Base-by-base conservation (phyloP, 2,329 filamentous ascomycete species). In the Penicillium janthinellum region DNA sequence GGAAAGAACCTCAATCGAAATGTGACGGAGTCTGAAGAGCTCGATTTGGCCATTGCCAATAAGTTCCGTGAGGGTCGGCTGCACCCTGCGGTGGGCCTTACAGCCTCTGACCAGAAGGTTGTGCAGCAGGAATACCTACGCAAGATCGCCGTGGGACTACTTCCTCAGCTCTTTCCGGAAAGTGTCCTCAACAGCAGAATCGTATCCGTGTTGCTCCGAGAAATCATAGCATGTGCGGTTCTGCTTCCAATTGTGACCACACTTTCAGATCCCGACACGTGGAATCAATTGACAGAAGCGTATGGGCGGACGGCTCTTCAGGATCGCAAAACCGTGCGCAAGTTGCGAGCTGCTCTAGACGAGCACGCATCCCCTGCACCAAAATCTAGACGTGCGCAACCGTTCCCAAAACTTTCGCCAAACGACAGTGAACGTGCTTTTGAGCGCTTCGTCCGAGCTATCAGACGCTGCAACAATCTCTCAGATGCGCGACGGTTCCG, bases 241-340 rank as follows among this genome's bases (percentile, higher is more conserved):
- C 80, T 99, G 39, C 88, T 87, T 44, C 95, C 95, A 0, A 80
- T 96, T 22, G 83, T 97, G 72, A 87, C 89, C 68, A 81, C 92
- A 62, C 80, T 99, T 17, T 86, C 91, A 5, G 94, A 99, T 67
- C 93, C 96, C 1, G 96, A 99, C 78, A 96, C 90, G 8, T 99
- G 94, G 94, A 98, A 99, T 70, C 93, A 97, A 75, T 77, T 96
- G 60, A 92, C 98, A 83, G 94, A 98, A 76, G 93, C 89, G 57
- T 92, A 90, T 76, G 88, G 92, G 17, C 88, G 91, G 52, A 89
- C 90, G 28, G 89, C 96, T 80, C 83, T 99, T 44, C 95, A 98
- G 75, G 96, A 99, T 74, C 87, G 96, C 39, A 98, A 96, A 64
- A 97, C 93, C 0, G 94, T 99, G 41, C 88, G 91, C 58, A 96